Base-by-base conservation (phyloP, 495 filamentous ascomycete species). In the Poronia punctata region DNA sequence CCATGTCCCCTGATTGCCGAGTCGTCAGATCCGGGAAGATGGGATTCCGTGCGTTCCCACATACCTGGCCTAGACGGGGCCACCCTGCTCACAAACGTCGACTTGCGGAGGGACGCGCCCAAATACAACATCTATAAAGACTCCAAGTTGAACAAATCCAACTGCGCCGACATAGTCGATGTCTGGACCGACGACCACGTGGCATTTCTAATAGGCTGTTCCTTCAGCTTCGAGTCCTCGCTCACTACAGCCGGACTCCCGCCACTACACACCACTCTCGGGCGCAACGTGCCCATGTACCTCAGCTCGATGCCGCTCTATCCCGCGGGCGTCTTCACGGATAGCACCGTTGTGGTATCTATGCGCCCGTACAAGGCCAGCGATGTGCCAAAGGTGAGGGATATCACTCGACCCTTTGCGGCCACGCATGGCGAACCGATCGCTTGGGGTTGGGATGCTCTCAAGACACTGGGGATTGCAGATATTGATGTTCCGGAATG, bases 161-260 rank as follows among this genome's bases (percentile, higher is more conserved):
- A 52, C 6, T 49, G 37, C 8, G 11, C 21, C 7, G 66, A 75
- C 38, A 51, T 81, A 2, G 35, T 52, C 1, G 51, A 59, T 10
- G 43, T 70, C 12, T 79, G 75, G 76, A 64, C 58, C 0, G 37
- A 51, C 30, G 49, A 63, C 11, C 70, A 80, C 40, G 66, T 76
- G 10, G 74, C 62, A 0, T 79, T 79, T 39, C 53, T 78, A 4
- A 75, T 81, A 30, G 74, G 76, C 0, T 81, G 74, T 46, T 75
- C 70, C 0, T 79, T 67, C 55, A 68, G 65, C 18, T 79, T 78
- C 43, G 74, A 79, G 30, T 54, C 58, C 24, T 69, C 71, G 8
- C 60, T 79, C 19, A 44, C 43, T 2, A 43, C 40, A 2, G 68
- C 71, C 0, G 70, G 71, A 0, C 44, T 79, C 2, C 35, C 56